Evolutionary conservation across 78 protist genomes (phyloP).

Genomic region (Corallochytrium limacisporum): DNA sequence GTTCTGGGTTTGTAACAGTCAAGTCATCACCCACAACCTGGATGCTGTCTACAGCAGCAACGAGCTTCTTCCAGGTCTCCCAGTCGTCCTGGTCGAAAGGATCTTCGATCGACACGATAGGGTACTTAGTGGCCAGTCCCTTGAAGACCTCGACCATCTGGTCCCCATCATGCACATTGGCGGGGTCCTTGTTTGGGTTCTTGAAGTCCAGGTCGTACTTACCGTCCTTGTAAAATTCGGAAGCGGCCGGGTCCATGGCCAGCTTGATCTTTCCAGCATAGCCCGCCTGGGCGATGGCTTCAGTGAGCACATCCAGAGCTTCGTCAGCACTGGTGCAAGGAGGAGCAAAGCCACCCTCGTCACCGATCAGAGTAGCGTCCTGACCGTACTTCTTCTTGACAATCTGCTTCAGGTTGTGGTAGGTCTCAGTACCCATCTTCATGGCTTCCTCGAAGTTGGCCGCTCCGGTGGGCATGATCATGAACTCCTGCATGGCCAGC

Average conservation of each 20-base stretch:
- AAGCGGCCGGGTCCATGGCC: constrained; percentile 93
- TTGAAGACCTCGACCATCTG: constrained; percentile 46
- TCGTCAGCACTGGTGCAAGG: constrained; percentile 65
- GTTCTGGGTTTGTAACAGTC: constrained; percentile 90
- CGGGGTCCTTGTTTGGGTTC: constrained; percentile 14
- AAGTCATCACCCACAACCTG: constrained; percentile 98
- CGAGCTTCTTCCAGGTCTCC: constrained; percentile 53
- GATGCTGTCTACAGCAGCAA: constrained; percentile 6
- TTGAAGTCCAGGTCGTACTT: constrained; percentile 95
- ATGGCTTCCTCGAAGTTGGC: constrained; percentile 75
- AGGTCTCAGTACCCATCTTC: constrained; percentile 91
- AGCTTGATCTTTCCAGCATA: constrained; percentile 66
- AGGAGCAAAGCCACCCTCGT: constrained; percentile 99
- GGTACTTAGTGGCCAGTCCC: constrained; percentile 29
- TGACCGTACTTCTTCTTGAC: constrained; percentile 31
- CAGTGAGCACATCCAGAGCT: constrained; percentile 77
- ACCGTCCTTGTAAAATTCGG: constrained; percentile 79
- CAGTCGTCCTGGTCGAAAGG: constrained; percentile 97
- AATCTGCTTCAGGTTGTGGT: constrained; percentile 84
- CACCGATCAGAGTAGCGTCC: constrained; percentile 90
- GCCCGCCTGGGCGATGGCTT: constrained; percentile 93
- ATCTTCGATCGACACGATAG: constrained; percentile 92
- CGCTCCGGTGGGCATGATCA: constrained; percentile 85
- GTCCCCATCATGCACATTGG: constrained; percentile 17
- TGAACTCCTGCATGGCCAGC: constrained; percentile 86